Evolutionary conservation across 306 rosid genomes (phyloP), one percentile per base, ranked within the genome.

Genomic region (Herpetospermum pedunculosum): DNA sequence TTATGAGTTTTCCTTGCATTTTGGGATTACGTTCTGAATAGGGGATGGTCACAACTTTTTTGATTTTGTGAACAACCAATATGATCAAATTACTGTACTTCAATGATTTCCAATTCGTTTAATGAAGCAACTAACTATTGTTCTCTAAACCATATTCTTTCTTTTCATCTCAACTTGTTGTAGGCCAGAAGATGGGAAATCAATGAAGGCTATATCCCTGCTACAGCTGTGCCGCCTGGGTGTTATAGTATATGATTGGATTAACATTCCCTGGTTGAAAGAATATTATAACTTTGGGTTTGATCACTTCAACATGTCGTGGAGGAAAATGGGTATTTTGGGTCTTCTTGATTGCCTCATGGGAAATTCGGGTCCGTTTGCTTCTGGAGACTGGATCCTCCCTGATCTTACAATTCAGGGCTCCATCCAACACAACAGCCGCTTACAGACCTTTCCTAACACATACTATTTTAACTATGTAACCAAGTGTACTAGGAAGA

Each of bases 371-470:
- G 97, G 99, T 58, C 97, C 99, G 2, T 91, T 91, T 74, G 87
- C 99, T 49, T 85, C 97, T 10, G 92, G 87, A 3, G 99, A 95
- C 75, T 95, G 99, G 99, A 88, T 95, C 87, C 96, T 95, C 28
- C 97, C 99, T 0, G 97, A 95, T 86, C 97, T 95, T 43, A 89
- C 99, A 44, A 90, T 95, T 73, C 99, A 95, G 83, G 99, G 99
- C n/a, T 82, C 99, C 60, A 62, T 85, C 40, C 78, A 55, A 67
- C 91, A 87, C 69, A 95, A 95, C 73, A 64, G 48, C 75, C 70
- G 44, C 28, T 80, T 95, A 1, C 88, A 64, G 0, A 85, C 99
- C 55, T 95, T 95, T 70, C 97, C 96, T 14, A 78, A 89, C 71
- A 95, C 99, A 10, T 91, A 87, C 80, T 95, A 95, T 84, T 91